Conservation (phyloP, 768 basidiomycete species). For the Boletus tomentosulus region DNA sequence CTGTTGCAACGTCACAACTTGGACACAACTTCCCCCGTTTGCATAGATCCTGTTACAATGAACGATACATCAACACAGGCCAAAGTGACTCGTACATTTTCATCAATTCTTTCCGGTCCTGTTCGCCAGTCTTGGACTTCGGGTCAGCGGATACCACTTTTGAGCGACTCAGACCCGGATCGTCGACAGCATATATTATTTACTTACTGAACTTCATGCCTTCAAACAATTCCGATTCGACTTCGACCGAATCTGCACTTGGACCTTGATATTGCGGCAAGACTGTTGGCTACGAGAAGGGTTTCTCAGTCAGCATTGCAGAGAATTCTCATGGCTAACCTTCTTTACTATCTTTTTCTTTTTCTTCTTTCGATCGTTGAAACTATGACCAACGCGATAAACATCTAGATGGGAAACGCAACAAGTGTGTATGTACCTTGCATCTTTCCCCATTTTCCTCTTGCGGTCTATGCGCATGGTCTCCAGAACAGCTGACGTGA, state of each 20-base stretch:
- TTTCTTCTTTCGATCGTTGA: conserved; percentile 32
- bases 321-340: conserved; percentile 2
- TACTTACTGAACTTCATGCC: conserved; percentile 76
- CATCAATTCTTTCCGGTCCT: conserved; percentile 66
- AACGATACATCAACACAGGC: not conserved
- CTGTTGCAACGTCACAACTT: conserved; percentile 54
- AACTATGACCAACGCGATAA: conserved; percentile 13
- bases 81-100: conserved; percentile 47
- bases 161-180: not conserved
- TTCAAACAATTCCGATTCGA: conserved; percentile 64
- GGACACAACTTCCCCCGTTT: conserved; percentile 62
- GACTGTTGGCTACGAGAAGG: conserved; percentile 43
- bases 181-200: not conserved
- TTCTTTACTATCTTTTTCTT: conserved; percentile 27
- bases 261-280: conserved; percentile 65
- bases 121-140: conserved; percentile 58
- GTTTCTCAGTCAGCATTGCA: not conserved
- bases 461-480: conserved; percentile 62
- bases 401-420: not conserved
- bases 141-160: conserved; percentile 75
- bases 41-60: conserved; percentile 52
- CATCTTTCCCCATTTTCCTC: conserved; percentile 65
- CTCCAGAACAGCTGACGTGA: conserved; percentile 50
- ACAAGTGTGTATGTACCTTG: conserved; percentile 41
- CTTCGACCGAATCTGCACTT: conserved; percentile 54